Percentiles rank a stretch among this genome's conserved stretches.
phyloP scores from a whole-genome alignment of 805 yeast species.

The Millerago galiae region DNA sequence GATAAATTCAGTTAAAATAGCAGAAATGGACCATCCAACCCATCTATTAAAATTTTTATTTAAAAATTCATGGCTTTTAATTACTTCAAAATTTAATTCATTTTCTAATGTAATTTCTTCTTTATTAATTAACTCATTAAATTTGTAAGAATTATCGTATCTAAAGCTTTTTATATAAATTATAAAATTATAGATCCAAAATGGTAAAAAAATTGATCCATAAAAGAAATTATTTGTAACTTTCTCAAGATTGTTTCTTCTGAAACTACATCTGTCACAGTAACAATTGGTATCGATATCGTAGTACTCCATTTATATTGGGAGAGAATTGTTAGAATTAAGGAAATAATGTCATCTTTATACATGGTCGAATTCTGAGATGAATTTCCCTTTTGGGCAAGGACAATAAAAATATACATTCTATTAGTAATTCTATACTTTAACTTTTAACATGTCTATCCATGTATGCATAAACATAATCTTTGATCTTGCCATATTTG shows the following conservation, averaged over 20 bases:
- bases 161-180: conserved; percentile 6
- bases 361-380: background rate
- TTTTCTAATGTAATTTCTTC: conserved; percentile 12
- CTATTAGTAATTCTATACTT: background rate
- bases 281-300: conserved; percentile 18
- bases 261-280: conserved; percentile 17
- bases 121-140: conserved; percentile 15
- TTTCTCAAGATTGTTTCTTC: conserved; percentile 5
- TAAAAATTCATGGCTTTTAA: too few species aligned
- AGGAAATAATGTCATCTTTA: too few species aligned
- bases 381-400: conserved; percentile 15
- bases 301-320: too few species aligned
- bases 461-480: background rate
- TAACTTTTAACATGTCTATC: background rate
- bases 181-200: conserved; percentile 17
- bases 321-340: too few species aligned
- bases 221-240: conserved; percentile 16
- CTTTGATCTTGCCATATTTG: background rate
- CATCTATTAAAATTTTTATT: too few species aligned
- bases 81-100: background rate
- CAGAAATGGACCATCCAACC: too few species aligned
- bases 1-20: too few species aligned
- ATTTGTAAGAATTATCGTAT: conserved; percentile 7
- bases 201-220: conserved; percentile 14
- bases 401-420: conserved; percentile 10